Conservation (phyloP, 495 filamentous ascomycete genomes). For the Aspergillus nidulans region DNA sequence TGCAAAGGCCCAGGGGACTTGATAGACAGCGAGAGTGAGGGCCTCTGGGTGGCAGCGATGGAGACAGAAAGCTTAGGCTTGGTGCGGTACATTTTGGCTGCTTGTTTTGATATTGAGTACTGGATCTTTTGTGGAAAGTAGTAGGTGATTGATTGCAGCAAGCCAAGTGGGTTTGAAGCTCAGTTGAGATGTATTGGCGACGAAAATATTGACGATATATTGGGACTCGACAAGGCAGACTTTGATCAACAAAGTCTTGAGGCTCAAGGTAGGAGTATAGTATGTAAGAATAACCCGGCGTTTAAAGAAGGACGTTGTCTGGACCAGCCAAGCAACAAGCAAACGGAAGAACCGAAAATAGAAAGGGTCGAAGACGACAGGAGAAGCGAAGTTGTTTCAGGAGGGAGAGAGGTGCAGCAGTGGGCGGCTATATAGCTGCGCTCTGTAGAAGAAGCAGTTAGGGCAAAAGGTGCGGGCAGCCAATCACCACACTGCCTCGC, state of each 20-base stretch:
- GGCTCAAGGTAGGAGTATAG: not conserved
- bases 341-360: constrained; percentile 1
- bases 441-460: not conserved
- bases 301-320: constrained; percentile 8
- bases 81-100: constrained; percentile 12
- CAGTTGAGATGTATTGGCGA: not conserved
- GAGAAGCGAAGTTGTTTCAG: constrained; percentile 14
- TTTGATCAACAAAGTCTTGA: constrained; percentile 9
- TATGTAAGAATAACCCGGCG: constrained; percentile 7
- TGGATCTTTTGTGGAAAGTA: not conserved
- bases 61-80: constrained; percentile 47
- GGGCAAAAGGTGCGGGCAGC: not conserved
- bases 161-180: not conserved
- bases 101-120: not conserved
- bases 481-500: not conserved
- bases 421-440: constrained; percentile 10
- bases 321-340: constrained; percentile 10
- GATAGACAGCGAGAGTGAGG: constrained; percentile 28
- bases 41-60: constrained; percentile 40
- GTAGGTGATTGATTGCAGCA: not conserved
- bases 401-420: not conserved
- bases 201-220: not conserved
- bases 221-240: not conserved
- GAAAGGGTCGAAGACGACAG: not conserved
- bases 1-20: constrained; percentile 39